Evolutionary conservation across 2,329 filamentous ascomycete species (phyloP), one percentile per base, ranked within the genome.

Genomic region (Elsinoe fawcettii): DNA sequence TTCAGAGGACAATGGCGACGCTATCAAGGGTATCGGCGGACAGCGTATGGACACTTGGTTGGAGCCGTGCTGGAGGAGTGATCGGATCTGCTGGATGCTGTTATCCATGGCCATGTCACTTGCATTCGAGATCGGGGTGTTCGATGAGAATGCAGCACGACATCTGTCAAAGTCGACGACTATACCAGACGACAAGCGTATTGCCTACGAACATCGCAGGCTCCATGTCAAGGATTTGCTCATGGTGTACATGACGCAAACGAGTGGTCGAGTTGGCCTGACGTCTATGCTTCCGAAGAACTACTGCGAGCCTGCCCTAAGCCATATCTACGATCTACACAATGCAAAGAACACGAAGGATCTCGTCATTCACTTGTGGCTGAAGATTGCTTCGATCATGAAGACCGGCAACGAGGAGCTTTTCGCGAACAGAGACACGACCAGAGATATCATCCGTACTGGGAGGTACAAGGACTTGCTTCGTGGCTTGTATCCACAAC

Each of bases 11-110:
- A 81, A 86, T 3, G 77, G 77, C 37, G 79, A 83, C 23, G 73
- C 75, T 5, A 68, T 69, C 27, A 80, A 80, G 27, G 82, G 83
- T n/a, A 80, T 90, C 18, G 88, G 90, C 44, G 90, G 89, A 8
- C 86, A 88, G 69, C 79, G 90, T 25, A 93, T 96, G 62, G 90
- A 96, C 67, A 92, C 90, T 69, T 97, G 93, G 90, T 82, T 97
- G 3, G 93, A 99, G 70, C 93, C 93, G 2, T 92, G 90, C 7
- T 96, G 92, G 90, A 81, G 92, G 64, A 77, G 75, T 59, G 92
- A 96, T 66, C 87, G 90, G 56, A 95, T 96, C 88, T 95, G 89
- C 68, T 96, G 92, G 92, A 96, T 96, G 90, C 77, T 97, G 12
- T 79, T 97, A 27, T 95, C 90, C 66, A 95, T 90, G 36, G 90